Evolutionary conservation across 2,329 filamentous ascomycete species (phyloP), one percentile per base, ranked within the genome.

Genomic region (Sporothrix brasiliensis): DNA sequence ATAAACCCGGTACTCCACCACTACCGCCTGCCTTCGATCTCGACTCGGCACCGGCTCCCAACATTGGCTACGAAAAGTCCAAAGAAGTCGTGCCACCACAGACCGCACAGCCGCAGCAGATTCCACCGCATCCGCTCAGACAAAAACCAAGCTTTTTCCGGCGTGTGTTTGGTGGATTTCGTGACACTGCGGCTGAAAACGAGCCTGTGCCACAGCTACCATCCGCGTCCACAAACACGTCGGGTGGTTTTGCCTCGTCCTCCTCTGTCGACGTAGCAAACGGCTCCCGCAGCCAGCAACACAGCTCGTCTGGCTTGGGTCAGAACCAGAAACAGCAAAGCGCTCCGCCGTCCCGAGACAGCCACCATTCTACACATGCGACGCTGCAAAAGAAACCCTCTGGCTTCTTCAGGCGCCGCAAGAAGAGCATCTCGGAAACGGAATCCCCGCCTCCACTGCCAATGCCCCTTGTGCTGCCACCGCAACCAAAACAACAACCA

Each of bases 401-500:
- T 0, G 94, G 93, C 0, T 98, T 99, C 81, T 98, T 98, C 82
- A 88, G 95, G 73, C 87, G 95, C 72, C 88, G 94, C 73, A 98
- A 98, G 86, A 96, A 94, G 85, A 97, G 94, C 5, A 81, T 93
- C 47, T 87, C 88, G 16, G 93, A 96, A 73, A 78, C 79, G 58
- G 85, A 87, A 27, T 70, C 69, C 0, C 85, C 85, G 52, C 88
- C 91, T 47, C 88, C 90, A 10, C 79, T 89, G 41, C 86, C 86
- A 0, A 75, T 80, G 44, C 80, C 79, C 79, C 73, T 78, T 58
- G 74, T 60, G n/a, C 61, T 68, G 50, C 69, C 67, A 14, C 47
- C 47, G 13, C 63, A 50, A 3, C 67, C 30, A 11, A 44, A 49
- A 7, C 53, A 67, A 19, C 68, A 69, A 13, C 66, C 27, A 3